phyloP scores from a whole-genome alignment of 768 basidiomycete genomes.

The Russula ochroleuca region DNA sequence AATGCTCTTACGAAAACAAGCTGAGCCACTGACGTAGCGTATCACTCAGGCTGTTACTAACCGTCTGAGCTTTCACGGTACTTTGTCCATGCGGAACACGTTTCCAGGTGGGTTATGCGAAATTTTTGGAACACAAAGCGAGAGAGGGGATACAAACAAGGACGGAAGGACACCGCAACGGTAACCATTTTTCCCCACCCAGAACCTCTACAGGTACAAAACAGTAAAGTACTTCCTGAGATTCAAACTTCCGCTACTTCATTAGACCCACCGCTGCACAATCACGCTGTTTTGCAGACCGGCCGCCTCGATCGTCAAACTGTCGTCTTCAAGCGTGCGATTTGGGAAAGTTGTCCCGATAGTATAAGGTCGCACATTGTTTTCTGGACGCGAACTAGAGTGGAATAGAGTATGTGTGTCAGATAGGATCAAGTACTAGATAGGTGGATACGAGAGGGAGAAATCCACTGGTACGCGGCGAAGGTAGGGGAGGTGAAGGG shows the following conservation, averaged over 20 bases:
- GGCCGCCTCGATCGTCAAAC: conserved; percentile 24
- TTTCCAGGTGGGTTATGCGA: too few species aligned
- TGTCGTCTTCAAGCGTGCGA: conserved; percentile 25
- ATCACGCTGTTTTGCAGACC: conserved; percentile 27
- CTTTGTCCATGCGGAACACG: too few species aligned
- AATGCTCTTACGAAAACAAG: too few species aligned
- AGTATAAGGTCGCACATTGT: conserved; percentile 21
- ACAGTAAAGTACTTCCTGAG: background rate
- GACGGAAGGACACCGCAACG: background rate
- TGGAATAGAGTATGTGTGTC: background rate
- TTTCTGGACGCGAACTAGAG: conserved; percentile 26
- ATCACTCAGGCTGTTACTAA: too few species aligned
- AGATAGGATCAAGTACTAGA: background rate
- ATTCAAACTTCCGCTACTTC: background rate
- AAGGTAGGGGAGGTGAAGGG: too few species aligned
- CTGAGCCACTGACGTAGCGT: too few species aligned
- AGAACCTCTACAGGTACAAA: background rate
- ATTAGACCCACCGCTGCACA: conserved; percentile 27
- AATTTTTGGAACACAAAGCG: background rate
- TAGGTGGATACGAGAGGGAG: background rate
- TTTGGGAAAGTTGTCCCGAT: conserved; percentile 28
- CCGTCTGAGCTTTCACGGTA: too few species aligned
- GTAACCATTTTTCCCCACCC: too few species aligned
- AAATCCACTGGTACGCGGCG: too few species aligned
- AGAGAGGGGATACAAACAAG: background rate